Evolutionary conservation across 1,284 basidiomycete genomes (phyloP).

Genomic region (Leccinum pseudoinsigne): DNA sequence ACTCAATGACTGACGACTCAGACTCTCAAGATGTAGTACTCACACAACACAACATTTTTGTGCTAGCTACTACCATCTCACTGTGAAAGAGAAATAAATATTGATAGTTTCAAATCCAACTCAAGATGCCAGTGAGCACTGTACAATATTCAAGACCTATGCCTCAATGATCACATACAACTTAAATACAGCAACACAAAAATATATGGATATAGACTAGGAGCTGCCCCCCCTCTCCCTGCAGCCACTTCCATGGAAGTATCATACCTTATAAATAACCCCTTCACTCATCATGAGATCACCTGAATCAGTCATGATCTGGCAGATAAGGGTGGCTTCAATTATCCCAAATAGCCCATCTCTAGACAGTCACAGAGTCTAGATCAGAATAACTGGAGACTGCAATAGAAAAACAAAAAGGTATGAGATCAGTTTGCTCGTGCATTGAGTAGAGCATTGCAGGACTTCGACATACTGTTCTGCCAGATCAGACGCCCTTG

Average conservation of each 20-base stretch:
- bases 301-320: constrained; percentile 80
- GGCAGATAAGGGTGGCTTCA: constrained; percentile 78
- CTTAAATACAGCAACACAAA: neutral
- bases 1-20: too few relatives aligned
- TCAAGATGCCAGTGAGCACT: too few relatives aligned
- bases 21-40: too few relatives aligned
- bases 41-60: too few relatives aligned
- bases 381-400: constrained; percentile 76
- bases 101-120: too few relatives aligned
- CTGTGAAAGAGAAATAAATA: too few relatives aligned
- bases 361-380: constrained; percentile 61
- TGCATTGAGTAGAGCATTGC: neutral
- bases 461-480: constrained; percentile 50
- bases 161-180: too few relatives aligned
- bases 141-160: too few relatives aligned
- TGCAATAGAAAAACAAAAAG: constrained; percentile 31
- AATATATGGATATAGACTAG: neutral
- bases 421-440: constrained; percentile 3
- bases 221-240: neutral
- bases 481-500: constrained; percentile 53
- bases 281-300: constrained; percentile 89
- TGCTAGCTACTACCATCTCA: too few relatives aligned
- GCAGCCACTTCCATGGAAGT: neutral
- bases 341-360: constrained; percentile 74
- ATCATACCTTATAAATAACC: constrained; percentile 71